Evolutionary conservation across 495 filamentous ascomycete species (phyloP), one percentile per base, ranked within the genome.

Genomic region (Acidomyces sp.): DNA sequence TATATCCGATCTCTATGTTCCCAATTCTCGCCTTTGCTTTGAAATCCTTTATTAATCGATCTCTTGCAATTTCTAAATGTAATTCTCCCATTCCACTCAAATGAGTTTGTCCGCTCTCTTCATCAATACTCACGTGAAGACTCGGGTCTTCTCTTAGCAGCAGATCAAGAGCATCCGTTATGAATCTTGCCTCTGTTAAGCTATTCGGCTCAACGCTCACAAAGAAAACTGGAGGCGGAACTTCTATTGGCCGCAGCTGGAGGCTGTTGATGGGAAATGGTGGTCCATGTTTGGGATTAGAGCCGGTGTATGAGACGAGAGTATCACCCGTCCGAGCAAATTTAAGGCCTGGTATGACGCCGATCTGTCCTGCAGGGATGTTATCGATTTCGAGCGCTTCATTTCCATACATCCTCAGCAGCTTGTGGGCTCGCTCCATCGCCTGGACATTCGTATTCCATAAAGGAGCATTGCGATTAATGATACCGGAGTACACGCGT

Each of bases 21-120:
- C 92, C 87, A 74, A 90, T 93, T 10, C 77, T 62, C 4, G 85
- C 86, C 53, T 79, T 96, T 47, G 70, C 85, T 55, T 88, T 93
- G 59, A 94, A 77, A 48, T 95, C 84, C 25, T 80, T 78, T 37
- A 88, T 70, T 5, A 99, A 74, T 16, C 88, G 71, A 60, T 96
- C 85, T 20, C 79, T 68, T 3, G 92, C 86, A 25, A 99, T 90
- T 49, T 99, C 92, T 2, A 99, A 74, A 57, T 99, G 92, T n/a
- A 99, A 72, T 38, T 93, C 84, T 2, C 92, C 92, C 92, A 99
- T 99, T 9, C 92, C 92, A 26, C 82, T 84, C 1, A 99, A 67
- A 6, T 93, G 77, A 13, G 86, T 94, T 49, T 94, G 88, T 1
- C 87, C 90, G 0, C 84, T 85, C 54, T 95, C 92, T 49, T 87